Percentiles rank a stretch among this genome's conserved stretches.
These are phyloP conservation scores for Dictyophora rubrovolvata DNA, from an alignment of 768 basidiomycete species.

Conservation along the genomic window DNA sequence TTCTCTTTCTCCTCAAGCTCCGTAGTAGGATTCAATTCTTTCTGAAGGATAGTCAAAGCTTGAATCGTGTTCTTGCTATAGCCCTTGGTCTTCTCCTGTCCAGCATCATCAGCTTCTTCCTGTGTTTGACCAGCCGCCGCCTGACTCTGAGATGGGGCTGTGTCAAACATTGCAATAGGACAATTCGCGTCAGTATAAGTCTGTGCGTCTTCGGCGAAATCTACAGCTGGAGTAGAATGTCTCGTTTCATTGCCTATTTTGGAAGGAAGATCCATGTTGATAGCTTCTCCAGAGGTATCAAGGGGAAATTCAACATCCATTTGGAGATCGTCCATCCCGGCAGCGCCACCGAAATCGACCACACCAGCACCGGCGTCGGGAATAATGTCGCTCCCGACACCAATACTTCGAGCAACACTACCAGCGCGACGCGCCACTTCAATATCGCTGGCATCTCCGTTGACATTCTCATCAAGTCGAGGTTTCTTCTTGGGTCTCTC, in stretches of 20 bases:
- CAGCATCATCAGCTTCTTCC: constrained; percentile 29
- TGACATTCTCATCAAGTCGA: constrained; percentile 38
- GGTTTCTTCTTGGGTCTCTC: constrained; percentile 47
- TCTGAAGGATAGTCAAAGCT: constrained; percentile 65
- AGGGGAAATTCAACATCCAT: constrained; percentile 50
- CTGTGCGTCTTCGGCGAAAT: constrained; percentile 51
- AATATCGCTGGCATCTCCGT: constrained; percentile 48
- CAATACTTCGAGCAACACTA: constrained; percentile 52
- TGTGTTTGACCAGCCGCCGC: constrained; percentile 34
- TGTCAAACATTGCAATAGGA: constrained; percentile 75
- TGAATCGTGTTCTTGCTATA: constrained; percentile 87
- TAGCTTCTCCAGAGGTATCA: constrained; percentile 7
- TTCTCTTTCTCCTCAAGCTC: constrained; percentile 43
- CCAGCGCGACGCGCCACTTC: constrained; percentile 62
- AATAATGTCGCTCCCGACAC: constrained; percentile 37
- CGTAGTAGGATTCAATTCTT: constrained; percentile 50
- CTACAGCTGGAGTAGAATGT: constrained; percentile 56
- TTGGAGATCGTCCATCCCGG: constrained; percentile 56
- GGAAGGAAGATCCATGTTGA: constrained; percentile 1
- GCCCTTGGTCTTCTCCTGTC: constrained; percentile 32
- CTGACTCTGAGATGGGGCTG: constrained; percentile 40
- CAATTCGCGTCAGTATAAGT: constrained; percentile 61
- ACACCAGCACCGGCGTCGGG: constrained; percentile 34
- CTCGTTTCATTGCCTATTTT: constrained; percentile 16
- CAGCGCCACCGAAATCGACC: constrained; percentile 41